Conservation (phyloP, 2,329 filamentous ascomycete genomes). For the Akanthomyces muscarius region DNA sequence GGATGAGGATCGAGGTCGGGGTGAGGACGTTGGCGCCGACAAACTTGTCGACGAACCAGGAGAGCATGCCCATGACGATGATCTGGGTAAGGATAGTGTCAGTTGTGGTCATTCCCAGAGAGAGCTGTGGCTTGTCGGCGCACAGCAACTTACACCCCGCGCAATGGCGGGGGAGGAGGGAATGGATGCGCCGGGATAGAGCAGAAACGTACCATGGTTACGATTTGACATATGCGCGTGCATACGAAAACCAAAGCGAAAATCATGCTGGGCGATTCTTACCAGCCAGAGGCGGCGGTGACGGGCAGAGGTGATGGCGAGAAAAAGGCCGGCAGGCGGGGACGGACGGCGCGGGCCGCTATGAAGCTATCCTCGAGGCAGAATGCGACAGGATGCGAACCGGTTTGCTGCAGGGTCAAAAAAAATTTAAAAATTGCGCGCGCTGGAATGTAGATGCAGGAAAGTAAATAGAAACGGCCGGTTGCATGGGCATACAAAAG, state of each 20-base stretch:
- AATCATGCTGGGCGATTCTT: conserved; percentile 45
- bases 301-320: not conserved
- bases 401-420: too few relatives aligned
- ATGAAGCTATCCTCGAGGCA: not conserved
- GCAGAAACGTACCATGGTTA: conserved; percentile 45
- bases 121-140: not conserved
- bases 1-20: conserved; percentile 58
- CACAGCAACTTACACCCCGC: not conserved
- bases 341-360: conserved; percentile 7
- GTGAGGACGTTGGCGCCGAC: conserved; percentile 53
- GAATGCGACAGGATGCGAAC: not conserved
- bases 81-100: conserved; percentile 41
- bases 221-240: conserved; percentile 58
- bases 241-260: conserved; percentile 61
- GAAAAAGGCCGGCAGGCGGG: not conserved
- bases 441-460: conserved; percentile 6
- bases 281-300: not conserved
- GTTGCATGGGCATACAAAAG: not conserved
- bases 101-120: conserved; percentile 1
- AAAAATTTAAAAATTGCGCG: not conserved
- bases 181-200: not conserved
- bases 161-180: not conserved
- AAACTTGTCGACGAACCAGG: conserved; percentile 62
- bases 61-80: conserved; percentile 62
- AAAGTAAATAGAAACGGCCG: conserved; percentile 6